Evolutionary conservation across 1,284 basidiomycete genomes (phyloP), one percentile per base, ranked within the genome.

Genomic region (Ceratobasidium sp.): DNA sequence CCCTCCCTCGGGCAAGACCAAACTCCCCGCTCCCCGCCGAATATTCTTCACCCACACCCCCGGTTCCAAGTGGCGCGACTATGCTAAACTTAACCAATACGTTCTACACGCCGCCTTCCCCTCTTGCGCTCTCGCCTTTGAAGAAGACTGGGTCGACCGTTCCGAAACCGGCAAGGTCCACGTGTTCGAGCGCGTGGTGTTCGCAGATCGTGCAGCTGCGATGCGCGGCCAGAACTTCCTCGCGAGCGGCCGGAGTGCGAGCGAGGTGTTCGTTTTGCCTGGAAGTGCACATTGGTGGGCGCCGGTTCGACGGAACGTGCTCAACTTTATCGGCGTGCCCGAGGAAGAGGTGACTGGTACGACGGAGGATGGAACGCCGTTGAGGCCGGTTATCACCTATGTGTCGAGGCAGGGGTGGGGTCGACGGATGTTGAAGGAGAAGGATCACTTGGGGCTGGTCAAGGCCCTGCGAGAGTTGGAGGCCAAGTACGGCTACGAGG

Each of bases 391-490:
- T 39, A 94, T 96, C 82, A 95, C 93, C 11, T 95, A 96, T 79
- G 88, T 96, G 76, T 93, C 91, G 13, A 86, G 94, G 14, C 94
- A 96, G 80, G 88, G 86, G 11, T 95, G 94, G 93, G 91, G 90
- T n/a, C 84, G 93, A 22, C 86, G 94, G 31, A 84, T 84, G 83
- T 78, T 85, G 65, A 77, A 74, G 56, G 79, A 81, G 73, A 77
- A 81, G 56, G 82, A 82, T 64, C 83, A 85, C 76, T 81, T 83
- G n/a, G 78, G 75, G 48, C 77, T 85, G 51, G 84, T 84, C 46
- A 77, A 78, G 71, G 83, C 81, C 74, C 77, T 85, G 46, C 84
- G 89, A 77, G 86, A 87, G 76, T 82, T 95, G 63, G 85, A 88
- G 53, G 89, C 92, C 76, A 81, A 84, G 77, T 87, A 94, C 79